Conservation (phyloP, 2,329 filamentous ascomycete species). For the Curvularia hawaiiensis region DNA sequence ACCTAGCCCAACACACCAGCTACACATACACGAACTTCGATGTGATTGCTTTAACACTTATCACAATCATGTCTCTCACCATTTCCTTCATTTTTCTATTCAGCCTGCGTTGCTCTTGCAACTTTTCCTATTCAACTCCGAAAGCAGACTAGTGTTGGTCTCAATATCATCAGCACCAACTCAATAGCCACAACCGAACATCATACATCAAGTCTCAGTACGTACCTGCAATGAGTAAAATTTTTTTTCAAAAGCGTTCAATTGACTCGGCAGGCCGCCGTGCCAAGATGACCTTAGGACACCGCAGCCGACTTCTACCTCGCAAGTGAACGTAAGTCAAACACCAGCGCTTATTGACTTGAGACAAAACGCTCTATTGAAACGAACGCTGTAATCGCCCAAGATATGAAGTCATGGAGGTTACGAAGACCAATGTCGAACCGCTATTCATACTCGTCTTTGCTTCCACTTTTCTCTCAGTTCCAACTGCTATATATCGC, state of each 20-base stretch:
- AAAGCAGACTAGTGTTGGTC: constrained; percentile 30
- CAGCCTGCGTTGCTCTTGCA: constrained; percentile 14
- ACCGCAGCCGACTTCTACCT: constrained; percentile 21
- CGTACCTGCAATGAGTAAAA: constrained; percentile 13
- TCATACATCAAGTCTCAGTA: not conserved
- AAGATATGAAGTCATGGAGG: not conserved
- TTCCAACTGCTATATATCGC: not conserved
- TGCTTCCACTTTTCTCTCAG: not conserved
- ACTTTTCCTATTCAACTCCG: constrained; percentile 42
- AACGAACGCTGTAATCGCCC: not conserved
- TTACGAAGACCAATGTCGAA: not conserved
- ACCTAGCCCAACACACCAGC: not conserved
- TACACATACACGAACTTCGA: not conserved
- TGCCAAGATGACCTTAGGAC: constrained; percentile 1
- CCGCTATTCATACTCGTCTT: not conserved
- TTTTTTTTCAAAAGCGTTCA: constrained; percentile 10
- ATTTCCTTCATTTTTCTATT: constrained; percentile 28
- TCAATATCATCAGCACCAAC: constrained; percentile 21
- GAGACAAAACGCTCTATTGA: constrained; percentile 21
- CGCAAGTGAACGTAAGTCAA: constrained; percentile 13
- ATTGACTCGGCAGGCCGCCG: constrained; percentile 4
- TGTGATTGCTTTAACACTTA: not conserved
- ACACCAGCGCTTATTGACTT: constrained; percentile 29
- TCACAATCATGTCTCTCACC: constrained; percentile 21
- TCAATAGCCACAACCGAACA: constrained; percentile 2